Percentiles rank a stretch among this genome's conserved stretches.
Conservation (phyloP, 2,329 filamentous ascomycete species). For the Polychaeton citri region DNA sequence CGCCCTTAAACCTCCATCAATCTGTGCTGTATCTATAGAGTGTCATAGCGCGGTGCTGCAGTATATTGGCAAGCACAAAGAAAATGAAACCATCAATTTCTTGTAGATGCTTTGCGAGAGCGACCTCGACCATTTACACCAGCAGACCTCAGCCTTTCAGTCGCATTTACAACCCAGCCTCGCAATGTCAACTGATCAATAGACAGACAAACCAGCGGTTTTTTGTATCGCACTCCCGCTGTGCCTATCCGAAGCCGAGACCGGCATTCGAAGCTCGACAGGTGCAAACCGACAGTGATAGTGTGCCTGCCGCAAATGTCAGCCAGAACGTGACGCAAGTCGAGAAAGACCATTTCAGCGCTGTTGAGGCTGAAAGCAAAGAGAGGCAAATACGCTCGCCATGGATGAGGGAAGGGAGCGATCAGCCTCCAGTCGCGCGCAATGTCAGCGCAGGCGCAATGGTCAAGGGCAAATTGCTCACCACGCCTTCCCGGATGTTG, state of each 20-base stretch:
- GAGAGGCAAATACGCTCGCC: constrained; percentile 47
- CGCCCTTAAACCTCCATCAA: no score
- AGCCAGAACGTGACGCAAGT: constrained; percentile 31
- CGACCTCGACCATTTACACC: no score
- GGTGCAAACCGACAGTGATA: background rate
- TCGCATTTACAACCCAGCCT: no score
- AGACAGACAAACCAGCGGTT: constrained; percentile 1
- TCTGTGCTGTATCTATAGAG: no score
- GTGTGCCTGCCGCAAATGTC: constrained; percentile 22
- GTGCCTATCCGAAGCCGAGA: background rate
- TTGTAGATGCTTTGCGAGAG: no score
- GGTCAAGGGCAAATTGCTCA: constrained; percentile 64
- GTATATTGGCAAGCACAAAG: no score
- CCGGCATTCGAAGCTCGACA: background rate
- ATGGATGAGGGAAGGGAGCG: constrained; percentile 52
- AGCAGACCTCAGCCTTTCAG: no score
- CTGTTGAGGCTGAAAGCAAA: constrained; percentile 33
- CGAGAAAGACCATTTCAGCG: constrained; percentile 33
- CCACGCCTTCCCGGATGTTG: constrained; percentile 65
- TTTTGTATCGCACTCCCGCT: background rate
- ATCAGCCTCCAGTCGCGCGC: constrained; percentile 41
- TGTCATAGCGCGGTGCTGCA: no score
- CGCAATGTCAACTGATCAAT: no score
- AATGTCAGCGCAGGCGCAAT: constrained; percentile 42
- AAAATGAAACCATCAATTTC: no score